Conservation (phyloP, 352 stramenopile species). For the Phytophthora podocarpi region DNA sequence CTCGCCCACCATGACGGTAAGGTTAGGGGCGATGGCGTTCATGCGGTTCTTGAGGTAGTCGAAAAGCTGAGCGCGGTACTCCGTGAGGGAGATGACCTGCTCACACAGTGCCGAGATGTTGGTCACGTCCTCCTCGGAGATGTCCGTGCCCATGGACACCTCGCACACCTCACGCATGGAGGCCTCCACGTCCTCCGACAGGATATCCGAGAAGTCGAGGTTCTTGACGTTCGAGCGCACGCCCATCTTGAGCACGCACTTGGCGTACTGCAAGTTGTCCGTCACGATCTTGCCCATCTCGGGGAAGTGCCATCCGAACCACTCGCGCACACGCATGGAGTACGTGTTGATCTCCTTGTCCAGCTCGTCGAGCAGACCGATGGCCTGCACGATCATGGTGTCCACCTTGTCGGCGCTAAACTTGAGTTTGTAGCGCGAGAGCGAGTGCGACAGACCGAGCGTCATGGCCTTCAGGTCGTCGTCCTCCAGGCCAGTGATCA, state of each 20-base stretch:
- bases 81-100: conserved; percentile 90
- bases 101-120: conserved; percentile 96
- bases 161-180: conserved; percentile 98
- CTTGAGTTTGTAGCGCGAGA: conserved; percentile 99
- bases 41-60: conserved; percentile 99
- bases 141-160: conserved; percentile 99
- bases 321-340: conserved; percentile 99
- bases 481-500: conserved; percentile 93
- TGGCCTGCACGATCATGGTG: conserved; percentile 99
- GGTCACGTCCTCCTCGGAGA: conserved; percentile 97
- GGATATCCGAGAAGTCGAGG: conserved; percentile 92
- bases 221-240: conserved; percentile 93
- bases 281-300: conserved; percentile 98
- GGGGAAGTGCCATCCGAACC: conserved; percentile 97
- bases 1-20: conserved; percentile 99
- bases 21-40: conserved; percentile 99
- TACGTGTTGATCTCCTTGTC: conserved; percentile 99
- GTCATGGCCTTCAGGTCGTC: conserved; percentile 97
- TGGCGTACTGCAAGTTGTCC: conserved; percentile 99
- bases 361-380: conserved; percentile 99
- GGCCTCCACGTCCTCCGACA: conserved; percentile 91
- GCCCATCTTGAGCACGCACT: conserved; percentile 96
- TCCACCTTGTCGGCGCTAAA: conserved; percentile 99
- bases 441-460: conserved; percentile 97
- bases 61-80: conserved; percentile 96